Base-by-base conservation (phyloP, 164 flowering plant species). In the Vitis rotundifolia region DNA sequence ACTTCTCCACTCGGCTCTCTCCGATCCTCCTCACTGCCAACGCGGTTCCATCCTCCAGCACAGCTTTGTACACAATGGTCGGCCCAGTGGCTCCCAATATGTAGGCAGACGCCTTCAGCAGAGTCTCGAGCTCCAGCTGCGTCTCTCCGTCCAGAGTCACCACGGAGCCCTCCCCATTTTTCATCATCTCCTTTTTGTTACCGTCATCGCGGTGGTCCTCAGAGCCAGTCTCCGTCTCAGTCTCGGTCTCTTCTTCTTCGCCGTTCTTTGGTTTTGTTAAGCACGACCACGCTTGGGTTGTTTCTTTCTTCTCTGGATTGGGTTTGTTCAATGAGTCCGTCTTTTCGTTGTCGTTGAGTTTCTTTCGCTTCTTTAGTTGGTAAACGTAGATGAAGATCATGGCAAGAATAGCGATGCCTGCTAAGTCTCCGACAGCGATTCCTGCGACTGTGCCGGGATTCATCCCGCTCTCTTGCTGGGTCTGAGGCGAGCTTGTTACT, bases 1-100 rank as follows among this genome's bases (percentile, higher is more conserved):
- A 6, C 71, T 68, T 79, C 77, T 73, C 83, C 9, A 73, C 58
- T 0, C 79, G 72, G 14, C 79, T 64, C 28, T 90, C 91, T 2
- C 91, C 97, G 9, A 95, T 86, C 61, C 99, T 75, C 73, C 97
- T 71, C 19, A 95, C 97, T 0, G 98, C 98, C 60, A 89, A 75
- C 16, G 89, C 76, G 5, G 82, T 73, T 29, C 97, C 97, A 49
- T 90, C 85, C 18, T 76, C 89, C 6, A 90, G 79, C 62, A 95
- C 93, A 3, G 89, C 88, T 67, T 83, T 89, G 82, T 89, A 89
- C 59, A 89, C 85, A 2, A 87, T 87, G 70, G 85, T 81, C 2
- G 55, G 54, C 0, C 83, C 84, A 66, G 81, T 85, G 7, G 88
- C 70, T 8, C 93, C 88, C 59, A 89, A 55, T 7, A 89, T 76